phyloP scores from a whole-genome alignment of 768 basidiomycete species.

The Amanita rimosa region DNA sequence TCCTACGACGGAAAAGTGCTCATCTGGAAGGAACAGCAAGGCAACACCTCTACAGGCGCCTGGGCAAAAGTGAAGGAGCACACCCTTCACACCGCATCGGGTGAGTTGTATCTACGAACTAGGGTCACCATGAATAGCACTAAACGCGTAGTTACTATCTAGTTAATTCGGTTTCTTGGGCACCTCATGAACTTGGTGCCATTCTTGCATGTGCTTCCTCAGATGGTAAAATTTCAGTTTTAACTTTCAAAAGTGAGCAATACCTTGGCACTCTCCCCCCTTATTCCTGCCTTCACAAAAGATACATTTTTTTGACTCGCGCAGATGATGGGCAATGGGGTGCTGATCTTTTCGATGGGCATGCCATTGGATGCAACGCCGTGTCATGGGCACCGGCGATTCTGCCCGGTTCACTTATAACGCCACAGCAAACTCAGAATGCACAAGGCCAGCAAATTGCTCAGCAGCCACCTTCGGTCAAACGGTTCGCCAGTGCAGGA shows the following conservation, averaged over 20 bases:
- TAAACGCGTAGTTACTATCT: not conserved
- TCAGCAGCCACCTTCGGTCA: conserved; percentile 47
- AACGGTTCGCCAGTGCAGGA: conserved; percentile 91
- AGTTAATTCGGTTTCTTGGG: conserved; percentile 99
- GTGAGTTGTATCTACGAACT: conserved; percentile 29
- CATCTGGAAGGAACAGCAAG: conserved; percentile 92
- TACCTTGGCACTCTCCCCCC: not conserved
- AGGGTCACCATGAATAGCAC: not conserved
- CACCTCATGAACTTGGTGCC: conserved; percentile 95
- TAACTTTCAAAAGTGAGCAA: conserved; percentile 88
- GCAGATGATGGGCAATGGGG: conserved; percentile 95
- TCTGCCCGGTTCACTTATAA: conserved; percentile 75
- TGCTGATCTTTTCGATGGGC: conserved; percentile 89
- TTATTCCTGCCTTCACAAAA: not conserved
- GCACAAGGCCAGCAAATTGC: conserved; percentile 35
- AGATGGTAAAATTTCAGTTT: conserved; percentile 92
- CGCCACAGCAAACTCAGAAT: conserved; percentile 38
- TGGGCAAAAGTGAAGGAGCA: conserved; percentile 98
- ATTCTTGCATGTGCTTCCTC: conserved; percentile 95
- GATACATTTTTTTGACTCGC: not conserved
- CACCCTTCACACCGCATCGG: conserved; percentile 85
- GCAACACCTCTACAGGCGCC: conserved; percentile 35
- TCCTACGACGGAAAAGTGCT: conserved; percentile 97
- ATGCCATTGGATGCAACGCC: conserved; percentile 94
- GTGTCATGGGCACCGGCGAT: conserved; percentile 96